A percentile compares a stretch with the other conserved stretches of the same genome.
phyloP scores from a whole-genome alignment of 2,329 filamentous ascomycete species.

The Graphium sp. region DNA sequence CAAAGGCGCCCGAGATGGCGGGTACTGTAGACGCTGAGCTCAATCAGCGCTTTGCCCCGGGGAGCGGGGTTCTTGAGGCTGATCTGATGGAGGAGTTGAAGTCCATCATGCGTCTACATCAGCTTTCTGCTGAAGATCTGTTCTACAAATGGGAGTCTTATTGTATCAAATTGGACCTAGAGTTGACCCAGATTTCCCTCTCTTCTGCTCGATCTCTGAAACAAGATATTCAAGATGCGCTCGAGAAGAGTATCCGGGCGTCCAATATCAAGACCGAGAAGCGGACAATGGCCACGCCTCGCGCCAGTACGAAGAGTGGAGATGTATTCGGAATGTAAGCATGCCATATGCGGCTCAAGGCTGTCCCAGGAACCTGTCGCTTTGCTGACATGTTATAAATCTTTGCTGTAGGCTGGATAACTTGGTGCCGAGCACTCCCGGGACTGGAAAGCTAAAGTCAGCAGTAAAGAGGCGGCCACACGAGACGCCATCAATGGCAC shows the following conservation, averaged over 20 bases:
- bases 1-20: too few relatives aligned
- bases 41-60: too few relatives aligned
- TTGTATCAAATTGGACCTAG: conserved; percentile 80
- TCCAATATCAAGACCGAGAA: conserved; percentile 46
- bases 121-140: conserved; percentile 66
- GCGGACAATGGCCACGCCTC: conserved; percentile 43
- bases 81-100: conserved; percentile 70
- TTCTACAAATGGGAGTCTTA: conserved; percentile 99
- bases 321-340: conserved; percentile 66
- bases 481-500: conserved; percentile 29
- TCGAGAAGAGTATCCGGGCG: conserved; percentile 61
- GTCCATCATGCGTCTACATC: conserved; percentile 74
- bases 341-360: conserved; percentile 13
- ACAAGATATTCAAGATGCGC: conserved; percentile 65
- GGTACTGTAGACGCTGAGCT: too few relatives aligned
- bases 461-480: conserved; percentile 17
- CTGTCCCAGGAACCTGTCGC: not conserved
- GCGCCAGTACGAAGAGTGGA: conserved; percentile 34
- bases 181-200: conserved; percentile 51
- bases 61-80: conserved; percentile 44
- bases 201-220: conserved; percentile 65
- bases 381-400: not conserved
- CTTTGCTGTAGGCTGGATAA: conserved; percentile 32
- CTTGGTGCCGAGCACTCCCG: conserved; percentile 47
- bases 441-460: conserved; percentile 11